phyloP scores from a whole-genome alignment of 805 yeast genomes.

The Saccharomycopsis javanensis region DNA sequence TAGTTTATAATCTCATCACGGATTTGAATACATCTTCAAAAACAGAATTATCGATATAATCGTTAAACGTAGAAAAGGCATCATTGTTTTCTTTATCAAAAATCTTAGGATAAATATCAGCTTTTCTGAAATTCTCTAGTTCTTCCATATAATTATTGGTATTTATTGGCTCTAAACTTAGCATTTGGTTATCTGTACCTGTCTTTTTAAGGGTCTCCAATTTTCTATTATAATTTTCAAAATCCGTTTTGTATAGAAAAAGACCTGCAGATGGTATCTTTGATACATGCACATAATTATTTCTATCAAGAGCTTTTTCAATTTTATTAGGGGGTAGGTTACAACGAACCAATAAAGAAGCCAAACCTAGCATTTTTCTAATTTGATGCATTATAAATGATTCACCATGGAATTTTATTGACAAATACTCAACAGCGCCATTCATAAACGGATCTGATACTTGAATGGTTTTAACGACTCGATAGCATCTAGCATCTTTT shows the following conservation, averaged over 20 bases:
- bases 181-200: not conserved
- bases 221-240: not conserved
- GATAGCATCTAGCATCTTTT: not conserved
- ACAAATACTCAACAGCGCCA: not conserved
- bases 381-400: not conserved
- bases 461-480: not conserved
- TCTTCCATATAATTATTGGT: not conserved
- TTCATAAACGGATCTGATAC: not conserved
- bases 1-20: not conserved
- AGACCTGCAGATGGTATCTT: not conserved
- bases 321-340: not conserved
- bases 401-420: not conserved
- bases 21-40: not conserved
- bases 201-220: not conserved
- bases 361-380: not conserved
- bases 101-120: not conserved
- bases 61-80: not conserved
- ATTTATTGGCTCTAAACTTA: not conserved
- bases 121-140: not conserved
- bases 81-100: not conserved
- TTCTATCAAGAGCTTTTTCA: not conserved
- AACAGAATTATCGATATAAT: not conserved
- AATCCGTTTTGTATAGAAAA: not conserved
- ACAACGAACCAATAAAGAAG: not conserved
- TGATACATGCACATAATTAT: not conserved